Evolutionary conservation across 75 land plant genomes (phyloP), one percentile per base, ranked within the genome.

Genomic region (Larix kaempferi): DNA sequence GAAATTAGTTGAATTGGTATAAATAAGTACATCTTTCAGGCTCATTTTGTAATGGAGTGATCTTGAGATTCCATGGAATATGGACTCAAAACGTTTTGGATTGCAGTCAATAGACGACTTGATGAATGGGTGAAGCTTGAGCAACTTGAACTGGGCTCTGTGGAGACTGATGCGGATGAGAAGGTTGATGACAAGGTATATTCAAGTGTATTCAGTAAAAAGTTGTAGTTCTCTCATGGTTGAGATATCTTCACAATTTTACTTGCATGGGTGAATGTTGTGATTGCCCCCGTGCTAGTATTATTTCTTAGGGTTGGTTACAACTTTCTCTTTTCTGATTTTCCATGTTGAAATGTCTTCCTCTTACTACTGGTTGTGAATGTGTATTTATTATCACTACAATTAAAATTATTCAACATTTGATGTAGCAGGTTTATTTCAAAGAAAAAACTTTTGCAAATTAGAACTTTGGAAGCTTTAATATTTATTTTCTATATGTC

Each of bases 111-210:
- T 71, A 76, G 99, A 80, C 89, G 99, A 76, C 93, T 96, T 81
- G 99, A 96, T 83, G 98, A 96, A 61, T 96, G 99, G 98, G 94
- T 92, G 22, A 96, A 92, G 80, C 84, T 94, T 77, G 99, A 96
- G 59, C 94, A 94, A 80, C 90, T 96, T 73, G 92, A 94, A 66
- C 95, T 96, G 77, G 91, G 90, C 35, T 86, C 93, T 0, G 90
- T 91, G 5, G 91, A 87, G 66, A 71, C 92, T 23, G 98, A 87
- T 79, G 88, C 83, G 61, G 94, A 92, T 82, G 98, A 90, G 71
- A 96, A 92, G 74, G 91, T 90, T 16, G 97, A 96, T 63, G 93
- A 94, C 67, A 96, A 96, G 94, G 94, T 92, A 89, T 52, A 22
- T 78, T 52, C 26, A 22, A 65, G 12, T 61, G 37, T 23, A 39